A percentile compares a stretch with the other conserved stretches of the same genome.
phyloP scores from a whole-genome alignment of 177 flowering plant genomes.

The Vitis hybrid region DNA sequence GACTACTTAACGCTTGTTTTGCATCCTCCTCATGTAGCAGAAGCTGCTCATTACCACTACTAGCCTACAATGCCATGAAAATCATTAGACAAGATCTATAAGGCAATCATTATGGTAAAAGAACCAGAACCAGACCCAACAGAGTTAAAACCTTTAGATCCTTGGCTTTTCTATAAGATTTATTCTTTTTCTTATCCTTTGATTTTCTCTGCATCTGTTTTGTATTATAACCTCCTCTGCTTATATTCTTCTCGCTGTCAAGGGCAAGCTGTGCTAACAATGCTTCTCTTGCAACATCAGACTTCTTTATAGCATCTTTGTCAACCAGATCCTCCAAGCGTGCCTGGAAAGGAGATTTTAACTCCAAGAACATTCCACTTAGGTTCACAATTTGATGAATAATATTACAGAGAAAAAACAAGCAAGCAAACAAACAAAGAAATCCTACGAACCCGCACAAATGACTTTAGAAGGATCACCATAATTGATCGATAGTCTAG shows the following conservation, averaged over 20 bases:
- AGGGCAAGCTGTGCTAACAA: conserved; percentile 92
- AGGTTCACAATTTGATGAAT: conserved; percentile 3
- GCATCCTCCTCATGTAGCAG: conserved; percentile 33
- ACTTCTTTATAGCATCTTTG: conserved; percentile 91
- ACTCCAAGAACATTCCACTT: conserved; percentile 5
- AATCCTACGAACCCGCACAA: conserved; percentile 59
- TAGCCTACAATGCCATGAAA: conserved; percentile 42
- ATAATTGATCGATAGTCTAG: conserved; percentile 70
- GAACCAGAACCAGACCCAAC: conserved; percentile 8
- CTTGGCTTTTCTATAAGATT: conserved; percentile 62
- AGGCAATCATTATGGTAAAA: not conserved
- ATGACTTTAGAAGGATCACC: conserved; percentile 74
- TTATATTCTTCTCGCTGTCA: conserved; percentile 61
- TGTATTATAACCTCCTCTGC: conserved; percentile 56
- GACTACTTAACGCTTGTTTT: conserved; percentile 23
- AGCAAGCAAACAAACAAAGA: not conserved
- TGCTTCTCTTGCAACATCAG: conserved; percentile 98
- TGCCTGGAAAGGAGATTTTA: conserved; percentile 46
- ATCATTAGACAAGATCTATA: conserved; percentile 12
- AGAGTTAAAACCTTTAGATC: conserved; percentile 64
- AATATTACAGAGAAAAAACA: too few relatives aligned
- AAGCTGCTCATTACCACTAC: conserved; percentile 36
- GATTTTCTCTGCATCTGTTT: conserved; percentile 62
- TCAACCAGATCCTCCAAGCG: conserved; percentile 89
- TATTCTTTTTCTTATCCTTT: conserved; percentile 85